Evolutionary conservation across 2,329 filamentous ascomycete genomes (phyloP), one percentile per base, ranked within the genome.

Genomic region (Nemania abortiva): DNA sequence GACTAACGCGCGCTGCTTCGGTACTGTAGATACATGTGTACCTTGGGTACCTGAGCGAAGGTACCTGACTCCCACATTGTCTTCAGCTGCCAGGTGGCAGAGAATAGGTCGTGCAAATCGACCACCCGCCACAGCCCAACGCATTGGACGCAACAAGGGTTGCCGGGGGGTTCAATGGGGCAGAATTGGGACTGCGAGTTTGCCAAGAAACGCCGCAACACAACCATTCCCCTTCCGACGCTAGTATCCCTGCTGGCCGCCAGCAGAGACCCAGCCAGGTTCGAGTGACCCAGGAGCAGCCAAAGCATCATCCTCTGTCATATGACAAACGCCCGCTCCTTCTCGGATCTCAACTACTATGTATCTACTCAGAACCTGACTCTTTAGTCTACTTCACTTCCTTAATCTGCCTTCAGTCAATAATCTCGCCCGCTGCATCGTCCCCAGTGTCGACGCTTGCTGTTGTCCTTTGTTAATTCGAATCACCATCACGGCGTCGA

Each of bases 401-500:
- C 24, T 20, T 20, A 20, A 47, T n/a, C 42, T n/a, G 7, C 18
- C 15, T 15, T 15, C 18, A 20, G 18, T 47, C 42, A 47, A 47
- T 37, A 49, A 31, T 31, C 10, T 27, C 47, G n/a, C 31, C 47
- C 11, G 18, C 37, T n/a, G 10, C 27, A 62, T 49, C 24, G 50
- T 61, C 13, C 10, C 24, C 47, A 20, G 29, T 62, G 22, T 50
- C 50, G 55, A 59, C 53, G 49, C 15, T 27, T 52, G n/a, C 18
- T 45, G 2, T 62, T 54, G 9, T 47, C 22, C 29, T n/a, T 29
- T 54, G 20, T 45, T 65, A 42, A 66, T 66, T 65, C 63, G 47
- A 53, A 65, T 49, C 64, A 56, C 37, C 62, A 49, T 54, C 62
- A 24, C 53, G 47, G 47, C 47, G 58, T 54, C 58, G 31, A 67